Base-by-base conservation (phyloP, 2,329 filamentous ascomycete genomes). In the Aspergillus sp. region DNA sequence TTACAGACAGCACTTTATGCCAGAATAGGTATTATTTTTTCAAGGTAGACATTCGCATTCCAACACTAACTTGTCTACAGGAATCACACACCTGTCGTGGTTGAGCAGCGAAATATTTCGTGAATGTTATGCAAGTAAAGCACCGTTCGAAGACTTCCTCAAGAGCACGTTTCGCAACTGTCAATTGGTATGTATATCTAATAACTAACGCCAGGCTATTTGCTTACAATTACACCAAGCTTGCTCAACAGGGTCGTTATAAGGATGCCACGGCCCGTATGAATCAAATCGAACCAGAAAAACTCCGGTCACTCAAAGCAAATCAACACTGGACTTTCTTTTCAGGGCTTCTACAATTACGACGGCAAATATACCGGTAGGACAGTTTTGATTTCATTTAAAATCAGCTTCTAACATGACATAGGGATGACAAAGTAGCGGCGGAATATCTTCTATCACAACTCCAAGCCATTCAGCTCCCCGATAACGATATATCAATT, bases 111-210 rank as follows among this genome's bases (percentile, higher is more conserved):
- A 94, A 50, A 74, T 88, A 1, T 90, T 95, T 45, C 73, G 90
- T 11, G 77, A 82, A 42, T 90, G 87, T 50, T 85, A 95, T 58
- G 71, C 75, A 4, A 68, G 71, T n/a, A 71, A 72, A 38, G 75
- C 77, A 31, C 76, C 83, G 0, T 79, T 90, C 35, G 89, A 95
- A 50, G 91, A 97, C 54, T 77, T 82, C 39, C 74, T 96, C 29
- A 88, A 85, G 54, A 79, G 88, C 30, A 82, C 76, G 1, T 88
- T 87, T 54, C 81, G 86, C 5, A 76, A 83, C 44, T 85, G 88
- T 2, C 79, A 84, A 47, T 72, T 83, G 39, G 73, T 79, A 54
- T 42, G 65, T 42, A 19, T 19, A 19, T 19, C 19, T 19, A 19
- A 19, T 19, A 19, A 19, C 19, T 4, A 19, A 19, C 19, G 19